Evolutionary conservation across 1,284 basidiomycete genomes (phyloP).

Genomic region (Ceratorhiza oryzae-sativae): DNA sequence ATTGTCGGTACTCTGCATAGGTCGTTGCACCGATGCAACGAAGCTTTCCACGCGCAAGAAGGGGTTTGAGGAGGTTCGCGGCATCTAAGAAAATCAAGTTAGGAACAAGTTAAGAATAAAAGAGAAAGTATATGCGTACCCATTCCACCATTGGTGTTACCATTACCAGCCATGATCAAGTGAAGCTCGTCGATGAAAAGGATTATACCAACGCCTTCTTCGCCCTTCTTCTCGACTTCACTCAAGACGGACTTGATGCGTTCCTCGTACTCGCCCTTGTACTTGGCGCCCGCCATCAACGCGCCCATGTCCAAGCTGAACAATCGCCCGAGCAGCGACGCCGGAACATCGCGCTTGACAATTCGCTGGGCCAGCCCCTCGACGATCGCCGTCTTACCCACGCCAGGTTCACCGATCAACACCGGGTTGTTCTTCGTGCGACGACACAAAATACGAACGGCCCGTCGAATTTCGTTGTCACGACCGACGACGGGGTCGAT

Average conservation of each 20-base stretch:
- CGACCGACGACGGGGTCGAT: constrained; percentile 93
- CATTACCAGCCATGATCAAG: constrained; percentile 87
- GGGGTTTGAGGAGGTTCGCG: constrained; percentile 89
- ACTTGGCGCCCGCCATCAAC: constrained; percentile 73
- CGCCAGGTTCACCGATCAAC: constrained; percentile 92
- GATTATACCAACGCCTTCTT: constrained; percentile 85
- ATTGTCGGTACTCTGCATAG: constrained; percentile 90
- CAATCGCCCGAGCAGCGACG: constrained; percentile 83
- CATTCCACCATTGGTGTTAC: constrained; percentile 78
- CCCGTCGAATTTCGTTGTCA: constrained; percentile 83
- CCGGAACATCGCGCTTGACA: constrained; percentile 93
- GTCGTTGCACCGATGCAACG: constrained; percentile 93
- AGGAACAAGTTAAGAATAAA: neutral
- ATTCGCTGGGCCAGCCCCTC: constrained; percentile 97
- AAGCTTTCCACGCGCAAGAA: constrained; percentile 90
- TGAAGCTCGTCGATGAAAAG: constrained; percentile 97
- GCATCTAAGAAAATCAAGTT: constrained; percentile 48
- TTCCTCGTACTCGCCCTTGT: constrained; percentile 98
- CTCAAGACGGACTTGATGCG: constrained; percentile 91
- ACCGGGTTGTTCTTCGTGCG: constrained; percentile 93
- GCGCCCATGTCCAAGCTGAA: constrained; percentile 54
- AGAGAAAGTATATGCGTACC: constrained; percentile 48
- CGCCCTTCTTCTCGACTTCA: constrained; percentile 91
- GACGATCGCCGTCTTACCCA: constrained; percentile 92
- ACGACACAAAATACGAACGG: constrained; percentile 78